A percentile compares a stretch with the other conserved stretches of the same genome.
Conservation (phyloP, 164 flowering plant genomes). For the Protea cynaroides region DNA sequence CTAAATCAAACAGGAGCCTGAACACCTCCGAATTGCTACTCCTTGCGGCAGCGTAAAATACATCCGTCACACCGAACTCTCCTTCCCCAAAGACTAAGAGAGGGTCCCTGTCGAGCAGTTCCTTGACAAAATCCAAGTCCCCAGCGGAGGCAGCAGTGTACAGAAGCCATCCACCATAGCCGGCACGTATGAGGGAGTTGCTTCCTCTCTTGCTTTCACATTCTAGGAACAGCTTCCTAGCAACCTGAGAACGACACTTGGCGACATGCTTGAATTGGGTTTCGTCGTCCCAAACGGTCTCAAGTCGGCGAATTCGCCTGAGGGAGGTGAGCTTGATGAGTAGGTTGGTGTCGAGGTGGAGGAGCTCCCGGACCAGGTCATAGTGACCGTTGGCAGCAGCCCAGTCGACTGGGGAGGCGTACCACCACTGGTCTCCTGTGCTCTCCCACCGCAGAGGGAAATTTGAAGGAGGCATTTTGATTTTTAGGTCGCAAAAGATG, state of each 20-base stretch:
- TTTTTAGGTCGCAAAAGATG: not conserved
- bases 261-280: slow-evolving; percentile 53
- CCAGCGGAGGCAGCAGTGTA: slow-evolving; percentile 98
- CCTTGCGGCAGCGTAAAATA: slow-evolving; percentile 81
- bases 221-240: slow-evolving; percentile 46
- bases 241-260: slow-evolving; percentile 55
- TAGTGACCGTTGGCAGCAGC: slow-evolving; percentile 90
- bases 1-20: slow-evolving; percentile 49
- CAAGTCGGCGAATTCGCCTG: slow-evolving; percentile 81
- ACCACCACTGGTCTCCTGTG: slow-evolving; percentile 98
- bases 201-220: slow-evolving; percentile 34
- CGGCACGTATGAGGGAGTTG: slow-evolving; percentile 64
- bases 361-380: slow-evolving; percentile 74
- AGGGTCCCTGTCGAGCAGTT: slow-evolving; percentile 53
- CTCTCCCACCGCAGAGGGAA: slow-evolving; percentile 97
- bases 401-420: slow-evolving; percentile 80
- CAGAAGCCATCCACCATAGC: slow-evolving; percentile 95
- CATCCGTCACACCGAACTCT: slow-evolving; percentile 82
- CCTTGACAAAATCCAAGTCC: slow-evolving; percentile 58
- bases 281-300: slow-evolving; percentile 88
- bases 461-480: slow-evolving; percentile 42
- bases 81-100: slow-evolving; percentile 86
- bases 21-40: slow-evolving; percentile 71
- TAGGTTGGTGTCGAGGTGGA: slow-evolving; percentile 72
- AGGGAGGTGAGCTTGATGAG: slow-evolving; percentile 90